These are phyloP conservation scores for Samsoniella hepiali DNA, from an alignment of 2,329 filamentous ascomycete species.

Conservation along the genomic window DNA sequence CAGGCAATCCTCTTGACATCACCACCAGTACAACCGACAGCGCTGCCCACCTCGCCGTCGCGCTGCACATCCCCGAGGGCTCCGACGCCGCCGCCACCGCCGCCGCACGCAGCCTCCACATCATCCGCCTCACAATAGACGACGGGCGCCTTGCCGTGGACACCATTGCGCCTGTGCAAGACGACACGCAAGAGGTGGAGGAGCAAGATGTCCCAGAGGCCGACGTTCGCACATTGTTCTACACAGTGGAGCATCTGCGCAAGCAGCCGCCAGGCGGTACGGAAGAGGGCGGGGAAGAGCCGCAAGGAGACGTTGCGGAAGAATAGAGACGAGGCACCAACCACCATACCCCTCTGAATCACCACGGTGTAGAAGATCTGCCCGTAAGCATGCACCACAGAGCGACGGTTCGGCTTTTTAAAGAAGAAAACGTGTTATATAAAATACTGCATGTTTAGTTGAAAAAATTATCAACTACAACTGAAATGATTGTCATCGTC, in stretches of 20 bases:
- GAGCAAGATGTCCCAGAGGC: conserved; percentile 35
- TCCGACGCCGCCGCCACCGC: conserved; percentile 6
- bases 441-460: not conserved
- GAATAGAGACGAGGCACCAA: conserved; percentile 1
- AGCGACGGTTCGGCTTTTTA: not conserved
- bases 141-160: conserved; percentile 33
- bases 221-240: conserved; percentile 43
- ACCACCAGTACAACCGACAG: conserved; percentile 27
- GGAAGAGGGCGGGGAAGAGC: conserved; percentile 25
- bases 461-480: not conserved
- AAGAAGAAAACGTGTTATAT: not conserved
- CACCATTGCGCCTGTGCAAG: conserved; percentile 27
- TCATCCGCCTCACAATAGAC: conserved; percentile 31
- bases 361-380: too few relatives aligned
- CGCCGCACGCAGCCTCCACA: conserved; percentile 30
- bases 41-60: conserved; percentile 35
- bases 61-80: conserved; percentile 37
- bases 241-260: conserved; percentile 46
- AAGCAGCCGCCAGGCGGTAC: conserved; percentile 36
- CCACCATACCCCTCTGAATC: not conserved
- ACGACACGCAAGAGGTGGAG: conserved; percentile 25
- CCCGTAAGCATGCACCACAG: too few relatives aligned
- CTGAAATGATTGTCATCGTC: not conserved
- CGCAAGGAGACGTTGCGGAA: conserved; percentile 15
- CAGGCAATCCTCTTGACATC: conserved; percentile 64